These are phyloP conservation scores for Brasenia schreberi DNA, from an alignment of 164 flowering plant species.

Conservation along the genomic window DNA sequence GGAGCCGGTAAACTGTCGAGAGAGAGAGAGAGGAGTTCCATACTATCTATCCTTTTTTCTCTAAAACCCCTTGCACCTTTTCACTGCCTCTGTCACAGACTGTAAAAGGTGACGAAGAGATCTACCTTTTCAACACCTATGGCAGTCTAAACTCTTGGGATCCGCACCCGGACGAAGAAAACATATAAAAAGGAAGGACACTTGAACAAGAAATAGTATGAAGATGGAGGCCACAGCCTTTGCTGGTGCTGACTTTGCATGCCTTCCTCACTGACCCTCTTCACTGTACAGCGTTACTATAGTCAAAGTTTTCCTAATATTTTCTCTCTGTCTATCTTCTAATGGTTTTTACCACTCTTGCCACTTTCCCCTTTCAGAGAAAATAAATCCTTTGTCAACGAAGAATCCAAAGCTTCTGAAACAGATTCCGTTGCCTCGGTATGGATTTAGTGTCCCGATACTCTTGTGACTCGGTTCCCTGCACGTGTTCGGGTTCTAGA, in stretches of 20 bases:
- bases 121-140: background rate
- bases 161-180: background rate
- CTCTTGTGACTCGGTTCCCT: too few species aligned
- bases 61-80: background rate
- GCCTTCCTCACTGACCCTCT: background rate
- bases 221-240: background rate
- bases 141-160: background rate
- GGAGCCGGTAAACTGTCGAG: background rate
- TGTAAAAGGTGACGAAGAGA: background rate
- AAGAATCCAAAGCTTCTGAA: background rate
- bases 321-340: background rate
- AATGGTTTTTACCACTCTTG: background rate
- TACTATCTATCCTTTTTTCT: background rate
- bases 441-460: too few species aligned
- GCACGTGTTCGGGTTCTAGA: too few species aligned
- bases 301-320: background rate
- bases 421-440: too few species aligned
- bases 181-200: background rate
- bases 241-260: background rate
- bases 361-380: background rate
- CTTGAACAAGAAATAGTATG: background rate
- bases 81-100: background rate
- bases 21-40: background rate
- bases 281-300: background rate
- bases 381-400: background rate